These are phyloP conservation scores for Aspergillus hiratsukae DNA, from an alignment of 2,329 filamentous ascomycete genomes.

Conservation along the genomic window DNA sequence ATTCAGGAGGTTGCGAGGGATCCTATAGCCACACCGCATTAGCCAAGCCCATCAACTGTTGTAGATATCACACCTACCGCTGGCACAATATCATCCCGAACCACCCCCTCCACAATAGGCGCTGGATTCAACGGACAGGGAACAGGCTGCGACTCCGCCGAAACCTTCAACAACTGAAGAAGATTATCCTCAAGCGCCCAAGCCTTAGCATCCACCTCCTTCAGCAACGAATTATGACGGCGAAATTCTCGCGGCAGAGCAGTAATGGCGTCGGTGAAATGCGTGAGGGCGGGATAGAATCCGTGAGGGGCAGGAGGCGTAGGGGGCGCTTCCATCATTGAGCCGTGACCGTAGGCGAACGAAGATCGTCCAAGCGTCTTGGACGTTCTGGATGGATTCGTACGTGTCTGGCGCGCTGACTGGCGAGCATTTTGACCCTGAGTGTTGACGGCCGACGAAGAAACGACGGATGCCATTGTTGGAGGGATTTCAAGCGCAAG, in stretches of 20 bases:
- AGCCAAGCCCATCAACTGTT: neutral
- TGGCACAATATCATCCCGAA: conserved; percentile 31
- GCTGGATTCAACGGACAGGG: conserved; percentile 31
- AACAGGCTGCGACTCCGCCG: conserved; percentile 31
- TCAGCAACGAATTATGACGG: conserved; percentile 89
- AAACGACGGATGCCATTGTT: conserved; percentile 22
- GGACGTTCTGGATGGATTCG: conserved; percentile 46
- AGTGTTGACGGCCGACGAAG: conserved; percentile 23
- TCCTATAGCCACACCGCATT: conserved; percentile 16
- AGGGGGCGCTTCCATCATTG: conserved; percentile 23
- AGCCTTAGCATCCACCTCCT: conserved; percentile 97
- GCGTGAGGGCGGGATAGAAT: conserved; percentile 63
- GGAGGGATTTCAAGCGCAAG: neutral
- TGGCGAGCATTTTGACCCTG: conserved; percentile 31
- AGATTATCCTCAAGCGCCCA: conserved; percentile 82
- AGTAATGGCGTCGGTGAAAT: conserved; percentile 87
- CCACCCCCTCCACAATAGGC: conserved; percentile 31
- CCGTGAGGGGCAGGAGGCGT: conserved; percentile 37
- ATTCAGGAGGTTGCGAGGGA: conserved; percentile 26
- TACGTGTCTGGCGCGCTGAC: conserved; percentile 44
- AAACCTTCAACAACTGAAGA: conserved; percentile 61
- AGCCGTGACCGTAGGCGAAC: conserved; percentile 34
- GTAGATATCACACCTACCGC: conserved; percentile 18
- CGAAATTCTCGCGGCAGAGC: conserved; percentile 93
- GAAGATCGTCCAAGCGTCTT: conserved; percentile 40